Base-by-base conservation (phyloP, 2,329 filamentous ascomycete species). In the Coniosporium uncinatum region DNA sequence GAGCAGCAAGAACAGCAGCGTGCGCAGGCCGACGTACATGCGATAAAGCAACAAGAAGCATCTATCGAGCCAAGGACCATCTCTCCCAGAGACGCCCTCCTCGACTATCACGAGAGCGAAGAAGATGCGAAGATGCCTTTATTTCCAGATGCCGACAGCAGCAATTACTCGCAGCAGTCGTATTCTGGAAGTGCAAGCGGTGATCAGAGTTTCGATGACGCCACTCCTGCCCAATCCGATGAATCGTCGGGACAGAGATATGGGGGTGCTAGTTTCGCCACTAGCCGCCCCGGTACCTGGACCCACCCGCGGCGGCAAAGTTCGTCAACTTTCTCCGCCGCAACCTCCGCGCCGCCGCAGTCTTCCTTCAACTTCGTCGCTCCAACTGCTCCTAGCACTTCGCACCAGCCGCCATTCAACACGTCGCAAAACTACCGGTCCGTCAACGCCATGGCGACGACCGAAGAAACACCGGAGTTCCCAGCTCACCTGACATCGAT, bases 41-140 rank as follows among this genome's bases (percentile, higher is more conserved):
- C 69, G 47, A 61, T 62, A 11, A 60, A 63, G 46, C 56, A 59
- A 37, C 56, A 61, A 37, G 52, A 47, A 40, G 59, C 73, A 19
- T 60, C 64, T 45, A 53, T 67, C 34, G 51, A 63, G n/a, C 74
- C 79, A 2, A 87, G 88, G 62, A 95, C 91, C 0, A 95, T 98
- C 36, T 97, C 91, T 2, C 93, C 91, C 19, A 94, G 95, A 65
- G 91, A 97, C 54, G 87, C 90, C 2, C 66, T 95, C 45, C 67
- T 96, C 38, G 90, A 96, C 45, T 95, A 90, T 57, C 78, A 83
- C 46, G 88, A 93, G 31, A 63, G 71, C 0, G 85, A 90, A 3
- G 81, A 83, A 16, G 83, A 84, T 37, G 66, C 76, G 4, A 79
- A 79, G 44, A 79, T 85, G 52, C 81, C 87, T 13, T 67, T 95